Evolutionary conservation across 73 alveolate species (phyloP).

Genomic region (Stentor coeruleus): DNA sequence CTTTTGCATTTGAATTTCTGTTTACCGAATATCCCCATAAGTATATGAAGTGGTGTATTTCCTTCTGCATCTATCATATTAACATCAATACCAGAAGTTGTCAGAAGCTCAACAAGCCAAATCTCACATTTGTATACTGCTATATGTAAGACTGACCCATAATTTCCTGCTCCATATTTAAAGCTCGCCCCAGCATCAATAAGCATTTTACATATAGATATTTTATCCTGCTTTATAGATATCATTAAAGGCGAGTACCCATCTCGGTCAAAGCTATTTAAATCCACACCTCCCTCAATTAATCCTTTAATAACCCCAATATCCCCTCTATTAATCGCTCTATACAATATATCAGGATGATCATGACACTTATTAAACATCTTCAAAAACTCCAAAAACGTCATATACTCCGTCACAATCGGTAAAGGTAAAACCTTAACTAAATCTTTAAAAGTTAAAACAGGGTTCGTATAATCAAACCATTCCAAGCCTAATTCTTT

Average conservation of each 20-base stretch:
- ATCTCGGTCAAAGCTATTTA: constrained; percentile 5
- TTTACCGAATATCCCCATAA: constrained; percentile 20
- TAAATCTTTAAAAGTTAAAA: not conserved
- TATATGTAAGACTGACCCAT: constrained; percentile 34
- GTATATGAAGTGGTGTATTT: constrained; percentile 34
- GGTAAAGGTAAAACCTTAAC: not conserved
- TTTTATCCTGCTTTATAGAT: not conserved
- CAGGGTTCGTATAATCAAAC: not conserved
- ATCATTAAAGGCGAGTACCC: constrained; percentile 10
- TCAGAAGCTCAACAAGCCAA: constrained; percentile 30
- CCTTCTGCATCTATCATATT: constrained; percentile 28
- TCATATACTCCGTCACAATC: not conserved
- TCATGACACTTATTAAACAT: not conserved
- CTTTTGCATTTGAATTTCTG: not conserved
- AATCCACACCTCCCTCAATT: not conserved
- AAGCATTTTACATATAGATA: not conserved
- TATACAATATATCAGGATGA: not conserved
- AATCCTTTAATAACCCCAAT: constrained; percentile 11
- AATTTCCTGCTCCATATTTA: constrained; percentile 32
- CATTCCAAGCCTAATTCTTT: constrained; percentile 14
- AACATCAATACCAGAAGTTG: constrained; percentile 28
- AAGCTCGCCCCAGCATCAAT: constrained; percentile 4
- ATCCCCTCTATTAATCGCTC: not conserved
- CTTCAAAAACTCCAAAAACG: not conserved
- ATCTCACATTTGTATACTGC: constrained; percentile 22